Evolutionary conservation across 768 basidiomycete species (phyloP), one percentile per base, ranked within the genome.

Genomic region (Inosperma sp.): DNA sequence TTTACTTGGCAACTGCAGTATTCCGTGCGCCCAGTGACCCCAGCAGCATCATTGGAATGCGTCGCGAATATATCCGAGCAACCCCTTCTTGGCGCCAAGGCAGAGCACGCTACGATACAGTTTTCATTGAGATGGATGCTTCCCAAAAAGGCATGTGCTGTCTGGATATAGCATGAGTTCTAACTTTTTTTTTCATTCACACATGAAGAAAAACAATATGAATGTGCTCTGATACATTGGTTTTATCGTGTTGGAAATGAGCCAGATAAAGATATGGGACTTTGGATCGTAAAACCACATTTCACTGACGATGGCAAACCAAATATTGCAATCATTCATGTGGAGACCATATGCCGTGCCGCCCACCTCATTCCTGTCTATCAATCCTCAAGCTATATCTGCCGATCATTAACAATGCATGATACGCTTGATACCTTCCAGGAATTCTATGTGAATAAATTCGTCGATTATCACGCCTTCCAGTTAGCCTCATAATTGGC

Each of bases 11-110:
- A n/a, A n/a, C n/a, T n/a, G n/a, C n/a, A 3, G 26, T 27, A 5
- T 68, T 61, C 44, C 65, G 59, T 49, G 56, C 65, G 0, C 67
- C 65, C 3, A 66, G 65, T 50, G 67, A 67, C 41, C 43, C 59
- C 5, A 62, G 59, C 39, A 63, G 67, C 4, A 48, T 55, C 7
- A 54, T 58, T 13, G 64, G 67, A 3, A 64, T 67, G 62, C 52
- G 56, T 62, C 62, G 16, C n/a, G n/a, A n/a, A n/a, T n/a, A n/a
- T n/a, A n/a, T n/a, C n/a, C n/a, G n/a, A n/a, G n/a, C n/a, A n/a
- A 59, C 49, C 30, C 68, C 62, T 0, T 44, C 17, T 6, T 68
- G 60, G 58, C 49, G 25, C 6, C 7, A 54, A 7, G 40, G 48
- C 0, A 33, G 57, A 16, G 41, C 43, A 12, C 54, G 64, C 3